Base-by-base conservation (phyloP, 23 red algal species). In the Gracilaria gracilis region DNA sequence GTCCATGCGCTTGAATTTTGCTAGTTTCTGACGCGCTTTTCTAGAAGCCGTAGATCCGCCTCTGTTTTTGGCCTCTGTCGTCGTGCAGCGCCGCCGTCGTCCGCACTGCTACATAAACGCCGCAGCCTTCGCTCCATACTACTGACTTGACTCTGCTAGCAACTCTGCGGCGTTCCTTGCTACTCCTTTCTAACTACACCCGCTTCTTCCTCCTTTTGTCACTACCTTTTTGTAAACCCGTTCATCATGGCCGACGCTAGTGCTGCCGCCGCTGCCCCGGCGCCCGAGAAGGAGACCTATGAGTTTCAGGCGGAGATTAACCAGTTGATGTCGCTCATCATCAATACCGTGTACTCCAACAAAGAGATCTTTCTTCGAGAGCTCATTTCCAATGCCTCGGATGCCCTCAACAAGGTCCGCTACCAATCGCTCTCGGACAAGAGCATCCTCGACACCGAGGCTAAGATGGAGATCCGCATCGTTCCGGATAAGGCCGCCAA, bases 281-380 rank as follows among this genome's bases (percentile, higher is more conserved):
- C 79, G 39, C 69, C 90, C 44, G 80, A 93, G 71, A 86, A 84
- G 38, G 97, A 98, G 89, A 98, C 97, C 9, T 98, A 96, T 86
- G 80, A 96, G 69, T 98, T 98, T 70, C 97, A 98, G 79, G 97
- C 97, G 11, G 97, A 98, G 80, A 98, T 98, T 92, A 98, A 98
- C 85, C 97, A 98, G 97, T 88, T 98, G 36, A 98, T 98, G 97
- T 90, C 83, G 13, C 93, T 98, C 82, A 98, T 98, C 86, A 95
- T 98, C 84, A 98, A 98, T 66, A 93, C 97, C 37, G 84, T 98
- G 25, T 98, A 98, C 82, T 93, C 88, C 53, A 98, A 93, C 77
- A 95, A 95, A 38, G 97, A 98, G 72, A 95, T 98, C 76, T 95
- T 95, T 67, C 81, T 98, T 39, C 91, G 97, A 20, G 97, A 98